Evolutionary conservation across 768 basidiomycete genomes (phyloP), one percentile per base, ranked within the genome.

Genomic region (Filobasidium floriforme): DNA sequence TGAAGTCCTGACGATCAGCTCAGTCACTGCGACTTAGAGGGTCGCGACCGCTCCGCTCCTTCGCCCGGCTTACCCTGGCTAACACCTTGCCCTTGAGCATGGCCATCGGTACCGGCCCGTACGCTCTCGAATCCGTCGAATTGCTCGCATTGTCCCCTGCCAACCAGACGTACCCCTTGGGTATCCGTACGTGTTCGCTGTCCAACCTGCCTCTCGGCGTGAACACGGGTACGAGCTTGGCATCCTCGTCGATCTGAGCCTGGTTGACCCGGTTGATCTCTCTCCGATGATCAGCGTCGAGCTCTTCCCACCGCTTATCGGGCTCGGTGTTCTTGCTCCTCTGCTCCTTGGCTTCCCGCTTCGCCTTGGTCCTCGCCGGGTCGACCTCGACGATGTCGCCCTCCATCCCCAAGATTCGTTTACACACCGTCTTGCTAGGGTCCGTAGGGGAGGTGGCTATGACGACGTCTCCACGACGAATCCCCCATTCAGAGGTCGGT

Each of bases 361-460:
- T 15, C 24, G 9, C 22, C 26, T 40, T 60, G 32, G 59, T 52
- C 26, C 65, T 28, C 19, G 65, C 43, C 22, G 93, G 93, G 76
- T 98, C 92, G 24, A 92, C 88, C 68, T 90, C 91, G 37, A 98
- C 76, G 41, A 87, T 80, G 78, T 97, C 94, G 4, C 94, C 93
- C 26, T 92, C 88, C 26, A 98, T 80, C 1, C 92, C 94, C 41
- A 94, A 83, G 12, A 98, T 81, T 49, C 94, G 85, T 81, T 98
- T 98, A 80, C 90, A 93, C 41, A 94, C 84, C 32, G 85, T 80
- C 57, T 83, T 83, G 3, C 79, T 78, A 1, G 88, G 88, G 63
- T 86, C 82, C 57, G 85, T 74, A 12, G 92, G 90, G 1, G 89
- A 90, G 61, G 81, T 82, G 37, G 88, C 80, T 15, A 86, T 84